Conservation (phyloP, 2,329 filamentous ascomycete genomes). For the Neofusicoccum parvum region DNA sequence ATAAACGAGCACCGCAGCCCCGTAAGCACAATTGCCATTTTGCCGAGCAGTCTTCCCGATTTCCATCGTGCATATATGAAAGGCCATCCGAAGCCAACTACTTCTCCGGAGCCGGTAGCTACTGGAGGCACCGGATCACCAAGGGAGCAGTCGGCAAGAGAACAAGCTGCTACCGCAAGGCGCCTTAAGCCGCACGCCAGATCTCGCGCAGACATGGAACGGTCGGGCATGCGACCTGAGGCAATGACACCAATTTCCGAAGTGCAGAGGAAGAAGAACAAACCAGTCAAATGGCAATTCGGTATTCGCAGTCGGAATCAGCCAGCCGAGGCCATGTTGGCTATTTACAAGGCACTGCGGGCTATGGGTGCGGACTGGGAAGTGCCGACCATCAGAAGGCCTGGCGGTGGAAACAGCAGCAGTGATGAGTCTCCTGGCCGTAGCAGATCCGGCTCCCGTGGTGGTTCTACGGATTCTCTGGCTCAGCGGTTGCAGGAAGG, state of each 20-base stretch:
- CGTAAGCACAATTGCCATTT: slow-evolving; percentile 81
- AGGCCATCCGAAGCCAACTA: slow-evolving; percentile 50
- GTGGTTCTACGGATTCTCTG: slow-evolving; percentile 16
- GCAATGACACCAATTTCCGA: slow-evolving; percentile 57
- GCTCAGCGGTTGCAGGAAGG: slow-evolving; percentile 11
- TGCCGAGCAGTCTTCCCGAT: slow-evolving; percentile 86
- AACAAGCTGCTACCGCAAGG: slow-evolving; percentile 79
- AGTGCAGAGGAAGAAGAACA: slow-evolving; percentile 62
- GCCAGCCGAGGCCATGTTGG: slow-evolving; percentile 90
- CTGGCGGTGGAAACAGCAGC: slow-evolving; percentile 47
- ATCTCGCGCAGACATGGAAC: slow-evolving; percentile 69
- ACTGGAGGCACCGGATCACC: slow-evolving; percentile 55
- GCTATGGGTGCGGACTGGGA: slow-evolving; percentile 92
- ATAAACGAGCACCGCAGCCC: slow-evolving; percentile 45
- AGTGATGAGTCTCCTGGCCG: slow-evolving; percentile 26
- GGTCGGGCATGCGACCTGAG: slow-evolving; percentile 50
- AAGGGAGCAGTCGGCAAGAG: slow-evolving; percentile 59
- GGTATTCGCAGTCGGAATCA: slow-evolving; percentile 93
- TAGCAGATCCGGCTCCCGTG: slow-evolving; percentile 16
- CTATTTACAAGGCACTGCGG: slow-evolving; percentile 88
- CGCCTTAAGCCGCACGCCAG: slow-evolving; percentile 84
- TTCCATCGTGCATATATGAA: slow-evolving; percentile 93
- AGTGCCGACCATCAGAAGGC: slow-evolving; percentile 46
- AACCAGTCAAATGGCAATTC: slow-evolving; percentile 94
- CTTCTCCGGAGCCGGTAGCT: slow-evolving; percentile 31